Percentiles rank a stretch among this genome's conserved stretches.
Evolutionary conservation across 2,329 filamentous ascomycete species (phyloP).

Genomic region (Neonectria punicea): DNA sequence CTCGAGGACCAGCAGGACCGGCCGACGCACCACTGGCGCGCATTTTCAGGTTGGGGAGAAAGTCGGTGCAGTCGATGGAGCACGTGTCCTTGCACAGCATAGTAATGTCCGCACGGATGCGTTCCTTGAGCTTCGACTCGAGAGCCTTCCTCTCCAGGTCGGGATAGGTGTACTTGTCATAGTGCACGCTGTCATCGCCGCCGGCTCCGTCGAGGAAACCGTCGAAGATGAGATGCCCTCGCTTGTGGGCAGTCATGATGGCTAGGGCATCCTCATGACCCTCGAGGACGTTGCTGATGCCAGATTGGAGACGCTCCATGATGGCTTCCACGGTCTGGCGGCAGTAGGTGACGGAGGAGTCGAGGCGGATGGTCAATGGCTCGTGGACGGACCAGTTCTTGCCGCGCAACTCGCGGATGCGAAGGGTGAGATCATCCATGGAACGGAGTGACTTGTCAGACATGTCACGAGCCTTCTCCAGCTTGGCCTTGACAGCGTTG

Average conservation of each 20-base stretch:
- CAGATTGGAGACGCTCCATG: conserved; percentile 62
- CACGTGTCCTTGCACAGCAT: conserved; percentile 64
- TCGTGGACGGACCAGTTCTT: conserved; percentile 58
- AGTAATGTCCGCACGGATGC: conserved; percentile 60
- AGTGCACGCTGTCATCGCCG: conserved; percentile 44
- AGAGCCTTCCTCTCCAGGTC: conserved; percentile 53
- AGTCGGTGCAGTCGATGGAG: conserved; percentile 50
- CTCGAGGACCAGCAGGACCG: conserved; percentile 12
- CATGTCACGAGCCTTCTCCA: conserved; percentile 52
- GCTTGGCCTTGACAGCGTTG: conserved; percentile 49
- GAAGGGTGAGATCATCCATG: conserved; percentile 61
- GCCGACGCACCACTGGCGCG: conserved; percentile 34
- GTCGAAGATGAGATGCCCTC: conserved; percentile 59
- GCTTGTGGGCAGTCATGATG: conserved; percentile 61
- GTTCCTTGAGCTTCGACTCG: conserved; percentile 54
- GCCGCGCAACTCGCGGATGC: conserved; percentile 58
- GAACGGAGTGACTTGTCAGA: conserved; percentile 54
- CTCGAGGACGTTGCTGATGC: conserved; percentile 60
- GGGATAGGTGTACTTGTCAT: conserved; percentile 45
- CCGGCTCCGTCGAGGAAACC: conserved; percentile 47
- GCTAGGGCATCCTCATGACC: conserved; percentile 57
- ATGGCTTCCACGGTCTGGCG: conserved; percentile 59
- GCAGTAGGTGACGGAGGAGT: conserved; percentile 54
- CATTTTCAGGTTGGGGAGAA: conserved; percentile 42
- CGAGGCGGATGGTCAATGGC: conserved; percentile 58